Evolutionary conservation across 148 eudicot species (phyloP), one percentile per base, ranked within the genome.

Genomic region (Cornus florida): DNA sequence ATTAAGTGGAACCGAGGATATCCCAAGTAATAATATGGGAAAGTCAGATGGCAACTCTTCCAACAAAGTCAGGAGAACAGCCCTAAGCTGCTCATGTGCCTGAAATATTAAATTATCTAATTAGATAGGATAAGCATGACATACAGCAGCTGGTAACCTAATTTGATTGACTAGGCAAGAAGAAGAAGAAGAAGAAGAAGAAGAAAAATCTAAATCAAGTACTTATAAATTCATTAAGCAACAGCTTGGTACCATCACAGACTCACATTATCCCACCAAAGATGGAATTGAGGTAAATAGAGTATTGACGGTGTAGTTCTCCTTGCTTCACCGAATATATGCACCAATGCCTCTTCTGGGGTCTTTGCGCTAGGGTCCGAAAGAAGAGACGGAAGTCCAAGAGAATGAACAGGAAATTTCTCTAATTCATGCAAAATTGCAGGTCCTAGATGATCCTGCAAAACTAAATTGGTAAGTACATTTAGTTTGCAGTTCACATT

Each of bases 311-410:
- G 99, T 41, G 94, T 92, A 64, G 92, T 92, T 87, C 99, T 94
- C 86, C 99, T 91, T 53, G 98, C 98, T 91, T 97, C 99, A 82
- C 94, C 85, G 89, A 97, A 87, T 80, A 97, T 87, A 82, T 97
- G 99, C 67, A 97, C 99, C 86, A 97, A 82, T 69, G 99, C 99
- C 81, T 97, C 99, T 84, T 97, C 99, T 75, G 99, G 94, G 60
- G 97, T 94, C 87, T 97, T 97, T 67, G 99, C 99, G 84, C 98
- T 91, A 70, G 99, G 98, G 85, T 97, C 99, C 74, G 99, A 97
- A 75, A 97, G 99, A 74, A 97, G 91, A 74, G 99, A 94, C 13
- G 99, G 92, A 77, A 97, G 95, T 64, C 95, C 99, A 72, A 97
- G 91, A 83, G 98, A 92, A 82, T 97, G 99, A 82, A 97, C 97